Conservation (phyloP, 805 yeast genomes). For the Teunomyces kruisii region DNA sequence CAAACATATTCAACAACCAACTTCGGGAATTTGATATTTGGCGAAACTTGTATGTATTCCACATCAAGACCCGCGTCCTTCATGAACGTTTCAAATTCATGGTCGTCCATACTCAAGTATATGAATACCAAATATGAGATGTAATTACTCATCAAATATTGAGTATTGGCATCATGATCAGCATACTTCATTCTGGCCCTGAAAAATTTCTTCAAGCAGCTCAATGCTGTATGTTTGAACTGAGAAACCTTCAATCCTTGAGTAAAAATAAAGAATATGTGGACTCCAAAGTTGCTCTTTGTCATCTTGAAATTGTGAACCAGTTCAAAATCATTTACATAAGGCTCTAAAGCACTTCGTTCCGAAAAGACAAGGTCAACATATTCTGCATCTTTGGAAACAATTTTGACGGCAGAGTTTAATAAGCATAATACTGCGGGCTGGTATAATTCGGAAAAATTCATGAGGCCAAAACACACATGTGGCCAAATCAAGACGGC, state of each 20-base stretch:
- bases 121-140: constrained; percentile 28
- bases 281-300: constrained; percentile 49
- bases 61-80: constrained; percentile 19
- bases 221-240: constrained; percentile 49
- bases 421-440: constrained; percentile 31
- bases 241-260: constrained; percentile 63
- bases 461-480: constrained; percentile 29
- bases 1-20: constrained; percentile 26
- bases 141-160: constrained; percentile 2
- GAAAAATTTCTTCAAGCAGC: constrained; percentile 44
- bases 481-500: constrained; percentile 52
- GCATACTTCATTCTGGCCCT: constrained; percentile 37
- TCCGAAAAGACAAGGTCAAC: constrained; percentile 29
- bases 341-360: constrained; percentile 39
- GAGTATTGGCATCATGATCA: constrained; percentile 11
- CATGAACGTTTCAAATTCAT: constrained; percentile 22
- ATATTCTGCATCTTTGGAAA: constrained; percentile 21
- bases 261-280: constrained; percentile 46
- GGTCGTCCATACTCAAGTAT: constrained; percentile 28
- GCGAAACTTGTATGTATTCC: constrained; percentile 9
- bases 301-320: constrained; percentile 38
- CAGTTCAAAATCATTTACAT: constrained; percentile 44
- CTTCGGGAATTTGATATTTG: constrained; percentile 24
- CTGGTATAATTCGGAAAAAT: constrained; percentile 31
- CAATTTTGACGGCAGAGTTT: constrained; percentile 24